These are phyloP conservation scores for Pythium dissotocum DNA, from an alignment of 352 stramenopile genomes.

Conservation along the genomic window DNA sequence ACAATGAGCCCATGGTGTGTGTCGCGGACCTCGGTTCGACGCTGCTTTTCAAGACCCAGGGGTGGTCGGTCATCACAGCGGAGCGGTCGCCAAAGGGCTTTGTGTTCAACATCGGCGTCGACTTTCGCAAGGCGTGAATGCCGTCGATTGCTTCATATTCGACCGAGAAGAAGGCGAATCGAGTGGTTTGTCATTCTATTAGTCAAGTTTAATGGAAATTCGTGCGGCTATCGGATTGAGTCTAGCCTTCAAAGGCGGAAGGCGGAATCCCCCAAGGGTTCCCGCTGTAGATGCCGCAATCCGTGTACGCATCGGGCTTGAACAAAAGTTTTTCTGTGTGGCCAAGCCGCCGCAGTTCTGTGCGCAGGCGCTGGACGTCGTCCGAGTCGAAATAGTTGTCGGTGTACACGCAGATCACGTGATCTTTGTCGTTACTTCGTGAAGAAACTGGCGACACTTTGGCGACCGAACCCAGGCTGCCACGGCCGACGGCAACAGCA, in stretches of 20 bases:
- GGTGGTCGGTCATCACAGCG: no score
- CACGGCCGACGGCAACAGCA: background rate
- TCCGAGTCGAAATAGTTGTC: slow-evolving; percentile 7
- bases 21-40: background rate
- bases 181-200: no score
- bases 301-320: slow-evolving; percentile 15
- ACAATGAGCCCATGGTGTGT: slow-evolving; percentile 6
- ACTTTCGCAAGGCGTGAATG: no score
- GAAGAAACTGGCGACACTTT: slow-evolving; percentile 16
- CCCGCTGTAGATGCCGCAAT: slow-evolving; percentile 17
- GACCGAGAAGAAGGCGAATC: no score
- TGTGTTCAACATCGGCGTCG: no score
- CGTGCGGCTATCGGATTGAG: no score
- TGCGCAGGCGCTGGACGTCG: slow-evolving; percentile 7
- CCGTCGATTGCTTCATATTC: no score
- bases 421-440: background rate
- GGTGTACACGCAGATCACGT: slow-evolving; percentile 19
- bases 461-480: background rate
- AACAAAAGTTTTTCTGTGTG: slow-evolving; percentile 2
- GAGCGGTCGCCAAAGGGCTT: no score
- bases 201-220: no score
- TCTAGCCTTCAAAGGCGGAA: no score
- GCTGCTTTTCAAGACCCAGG: no score
- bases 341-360: slow-evolving; percentile 5
- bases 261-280: slow-evolving; percentile 13